Evolutionary conservation across 2,329 filamentous ascomycete species (phyloP).

Genomic region (Epichloe scottii): DNA sequence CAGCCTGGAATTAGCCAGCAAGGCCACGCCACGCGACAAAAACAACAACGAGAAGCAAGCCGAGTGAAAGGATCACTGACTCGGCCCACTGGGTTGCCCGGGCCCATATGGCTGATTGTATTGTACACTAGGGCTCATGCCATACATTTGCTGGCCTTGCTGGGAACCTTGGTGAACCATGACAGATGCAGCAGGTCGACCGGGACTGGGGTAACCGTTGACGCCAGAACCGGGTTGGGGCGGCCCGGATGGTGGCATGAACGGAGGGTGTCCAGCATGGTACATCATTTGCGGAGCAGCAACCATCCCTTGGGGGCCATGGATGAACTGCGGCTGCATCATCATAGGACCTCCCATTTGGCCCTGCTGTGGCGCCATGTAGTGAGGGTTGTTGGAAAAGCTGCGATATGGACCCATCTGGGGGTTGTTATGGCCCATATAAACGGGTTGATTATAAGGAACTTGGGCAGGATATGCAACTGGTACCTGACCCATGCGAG

Average conservation of each 20-base stretch:
- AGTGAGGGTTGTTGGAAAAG: slow-evolving; percentile 58
- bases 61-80: slow-evolving; percentile 41
- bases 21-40: neutral
- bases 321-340: slow-evolving; percentile 67
- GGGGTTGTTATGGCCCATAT: slow-evolving; percentile 54
- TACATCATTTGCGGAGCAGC: slow-evolving; percentile 74
- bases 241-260: slow-evolving; percentile 46
- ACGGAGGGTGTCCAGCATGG: slow-evolving; percentile 50
- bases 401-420: slow-evolving; percentile 61
- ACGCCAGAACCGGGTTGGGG: slow-evolving; percentile 50
- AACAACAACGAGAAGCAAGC: neutral
- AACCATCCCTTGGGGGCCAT: slow-evolving; percentile 57
- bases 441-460: slow-evolving; percentile 60
- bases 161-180: slow-evolving; percentile 94
- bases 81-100: slow-evolving; percentile 55
- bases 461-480: slow-evolving; percentile 61
- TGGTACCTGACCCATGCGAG: slow-evolving; percentile 58
- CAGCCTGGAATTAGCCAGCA: neutral
- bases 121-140: slow-evolving; percentile 62
- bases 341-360: slow-evolving; percentile 73
- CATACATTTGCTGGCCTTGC: slow-evolving; percentile 69
- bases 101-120: slow-evolving; percentile 64
- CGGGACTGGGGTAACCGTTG: slow-evolving; percentile 80
- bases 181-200: slow-evolving; percentile 66
- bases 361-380: slow-evolving; percentile 55